Evolutionary conservation across 768 basidiomycete species (phyloP), one percentile per base, ranked within the genome.

Genomic region (Clavaria fumosa): DNA sequence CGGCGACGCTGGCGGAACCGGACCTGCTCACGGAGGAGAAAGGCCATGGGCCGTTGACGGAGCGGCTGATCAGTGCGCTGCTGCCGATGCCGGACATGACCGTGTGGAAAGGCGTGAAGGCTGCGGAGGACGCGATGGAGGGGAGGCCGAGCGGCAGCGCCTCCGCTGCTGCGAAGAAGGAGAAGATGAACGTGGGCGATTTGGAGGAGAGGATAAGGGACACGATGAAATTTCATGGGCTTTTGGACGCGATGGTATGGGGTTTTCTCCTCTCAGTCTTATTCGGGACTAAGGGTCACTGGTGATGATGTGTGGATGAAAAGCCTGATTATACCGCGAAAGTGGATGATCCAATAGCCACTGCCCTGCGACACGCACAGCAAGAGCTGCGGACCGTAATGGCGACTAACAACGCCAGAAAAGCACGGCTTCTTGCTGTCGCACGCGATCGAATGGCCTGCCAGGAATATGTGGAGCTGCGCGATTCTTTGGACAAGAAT

Each of bases 301-400:
- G 40, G 31, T 36, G 31, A n/a, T n/a, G n/a, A n/a, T n/a, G n/a
- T n/a, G n/a, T n/a, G n/a, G n/a, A n/a, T n/a, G n/a, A n/a, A 46
- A 43, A 83, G 80, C 78, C 80, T 33, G 75, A 85, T 53, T 85
- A 71, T 49, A 62, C 72, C 17, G 67, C 75, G 31, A 75, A 79
- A 43, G 80, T 90, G 24, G 93, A 97, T 52, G 95, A 99, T 55
- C 90, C 91, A 22, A 84, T 99, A 34, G 79, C 90, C 5, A 76
- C 83, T 2, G 81, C 86, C 1, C 70, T 99, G 1, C 80, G 93
- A 2, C 78, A 85, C 30, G 83, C 86, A 12, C 95, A 99, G 53
- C 61, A 68, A 10, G 75, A 88, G 45, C 68, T 99, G 4, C 73
- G 80, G 7, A 62, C 60, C 4, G 82, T 96, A 34, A 64, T 81